Evolutionary conservation across 768 basidiomycete species (phyloP), one percentile per base, ranked within the genome.

Genomic region (Austroboletus eburneus): DNA sequence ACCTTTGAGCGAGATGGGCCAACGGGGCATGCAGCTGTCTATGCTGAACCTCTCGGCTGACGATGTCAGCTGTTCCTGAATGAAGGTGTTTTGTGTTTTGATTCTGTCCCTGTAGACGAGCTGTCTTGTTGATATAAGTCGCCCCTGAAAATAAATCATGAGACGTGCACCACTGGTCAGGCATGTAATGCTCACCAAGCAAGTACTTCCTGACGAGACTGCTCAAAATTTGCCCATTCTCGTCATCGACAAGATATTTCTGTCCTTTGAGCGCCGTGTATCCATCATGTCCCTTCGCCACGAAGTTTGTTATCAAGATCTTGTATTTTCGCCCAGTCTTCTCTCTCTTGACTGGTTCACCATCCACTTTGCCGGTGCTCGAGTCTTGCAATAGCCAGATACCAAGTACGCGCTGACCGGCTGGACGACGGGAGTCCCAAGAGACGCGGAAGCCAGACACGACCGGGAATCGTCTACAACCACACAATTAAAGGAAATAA

Each of bases 221-320:
- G 59, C 85, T 88, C 78, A 89, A 80, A 51, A 90, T 68, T 52
- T 83, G 77, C 9, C 91, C 92, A 45, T 77, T 75, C 65, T 96
- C 92, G 57, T 93, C 90, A 20, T 27, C 27, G 27, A 94, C 74
- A 32, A 94, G 75, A 55, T 81, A 81, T 48, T 73, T 73, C 17
- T 79, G 73, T 17, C 78, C 81, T 53, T 79, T 80, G 25, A 95
- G 70, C 2, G 83, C 74, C 0, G 68, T 65, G 65, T 81, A 96
- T 0, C 92, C 92, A 56, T 94, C 91, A 52, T 91, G 87, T 0
- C 88, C 89, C 52, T 79, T 69, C 3, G 84, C 81, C 85, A 94
- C 76, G 57, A 94, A 96, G 78, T 57, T 90, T 72, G 7, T 27
- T n/a, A 89, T 91, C 27, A 94, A 82, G 24, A 96, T 74, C 39